Conservation (phyloP, 1,284 basidiomycete species). For the Ustilago sp. region DNA sequence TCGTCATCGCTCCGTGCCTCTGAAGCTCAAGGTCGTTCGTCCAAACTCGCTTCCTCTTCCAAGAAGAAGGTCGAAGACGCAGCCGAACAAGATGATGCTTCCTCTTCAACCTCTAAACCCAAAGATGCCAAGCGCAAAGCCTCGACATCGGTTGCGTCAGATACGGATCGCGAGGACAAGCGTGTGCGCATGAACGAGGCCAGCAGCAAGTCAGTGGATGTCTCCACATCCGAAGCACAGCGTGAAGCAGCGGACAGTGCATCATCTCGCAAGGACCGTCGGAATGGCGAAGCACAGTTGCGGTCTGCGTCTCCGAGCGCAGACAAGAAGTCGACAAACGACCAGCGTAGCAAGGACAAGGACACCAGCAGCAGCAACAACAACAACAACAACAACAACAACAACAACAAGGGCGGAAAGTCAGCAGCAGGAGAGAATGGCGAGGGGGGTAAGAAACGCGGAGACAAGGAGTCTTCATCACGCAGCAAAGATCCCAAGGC, state of each 20-base stretch:
- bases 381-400: slow-evolving; percentile 27
- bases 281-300: slow-evolving; percentile 24
- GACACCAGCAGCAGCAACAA: slow-evolving; percentile 35
- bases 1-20: slow-evolving; percentile 16
- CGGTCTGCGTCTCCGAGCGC: slow-evolving; percentile 36
- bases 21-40: slow-evolving; percentile 30
- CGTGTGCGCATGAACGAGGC: slow-evolving; percentile 29
- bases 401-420: slow-evolving; percentile 56
- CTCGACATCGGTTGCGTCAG: slow-evolving; percentile 34
- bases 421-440: slow-evolving; percentile 40
- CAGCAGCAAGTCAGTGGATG: slow-evolving; percentile 27
- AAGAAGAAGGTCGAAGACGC: slow-evolving; percentile 56
- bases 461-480: slow-evolving; percentile 30
- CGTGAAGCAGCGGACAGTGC: slow-evolving; percentile 16
- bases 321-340: slow-evolving; percentile 28
- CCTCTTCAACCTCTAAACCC: slow-evolving; percentile 20
- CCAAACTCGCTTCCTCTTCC: slow-evolving; percentile 53
- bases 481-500: slow-evolving; percentile 41
- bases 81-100: slow-evolving; percentile 28
- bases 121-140: slow-evolving; percentile 56
- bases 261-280: slow-evolving; percentile 30
- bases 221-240: slow-evolving; percentile 11
- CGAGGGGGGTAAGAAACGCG: slow-evolving; percentile 43
- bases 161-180: slow-evolving; percentile 53
- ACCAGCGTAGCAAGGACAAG: slow-evolving; percentile 38